Percentiles rank a stretch among this genome's conserved stretches.
Conservation (phyloP, 2,329 filamentous ascomycete genomes). For the Exophiala lecanii-corni region DNA sequence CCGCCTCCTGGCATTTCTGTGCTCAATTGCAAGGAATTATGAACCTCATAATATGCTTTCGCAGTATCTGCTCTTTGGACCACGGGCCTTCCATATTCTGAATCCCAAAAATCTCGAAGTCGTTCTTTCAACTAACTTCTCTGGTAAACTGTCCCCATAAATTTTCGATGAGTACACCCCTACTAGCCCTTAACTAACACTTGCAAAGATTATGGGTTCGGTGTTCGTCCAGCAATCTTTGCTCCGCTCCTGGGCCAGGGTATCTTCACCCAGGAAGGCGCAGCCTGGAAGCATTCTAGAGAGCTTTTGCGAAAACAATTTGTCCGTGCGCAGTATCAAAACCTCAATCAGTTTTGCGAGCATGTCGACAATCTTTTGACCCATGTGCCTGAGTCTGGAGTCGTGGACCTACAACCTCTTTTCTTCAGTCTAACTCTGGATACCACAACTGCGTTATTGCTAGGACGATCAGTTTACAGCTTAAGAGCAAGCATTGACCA, state of each 20-base stretch:
- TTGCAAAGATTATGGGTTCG: slow-evolving; percentile 23
- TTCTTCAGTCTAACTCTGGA: slow-evolving; percentile 49
- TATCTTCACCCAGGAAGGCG: slow-evolving; percentile 39
- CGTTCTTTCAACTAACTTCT: slow-evolving; percentile 29
- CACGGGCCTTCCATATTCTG: slow-evolving; percentile 25
- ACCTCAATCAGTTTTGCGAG: slow-evolving; percentile 31
- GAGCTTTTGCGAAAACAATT: slow-evolving; percentile 38
- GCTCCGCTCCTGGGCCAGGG: slow-evolving; percentile 34
- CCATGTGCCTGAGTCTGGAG: slow-evolving; percentile 12
- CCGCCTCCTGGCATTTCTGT: slow-evolving; percentile 28
- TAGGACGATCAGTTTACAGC: slow-evolving; percentile 14
- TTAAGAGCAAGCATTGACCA: slow-evolving; percentile 15
- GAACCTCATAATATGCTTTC: slow-evolving; percentile 30
- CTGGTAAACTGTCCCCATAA: slow-evolving; percentile 1
- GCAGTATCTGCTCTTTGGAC: slow-evolving; percentile 30
- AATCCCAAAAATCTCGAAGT: slow-evolving; percentile 31
- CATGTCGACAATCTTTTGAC: slow-evolving; percentile 23
- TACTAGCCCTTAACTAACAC: too few relatives aligned
- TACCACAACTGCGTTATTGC: slow-evolving; percentile 38
- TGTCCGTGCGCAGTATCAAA: slow-evolving; percentile 29
- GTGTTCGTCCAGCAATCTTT: slow-evolving; percentile 8
- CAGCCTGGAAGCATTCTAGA: slow-evolving; percentile 29
- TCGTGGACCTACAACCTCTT: slow-evolving; percentile 44
- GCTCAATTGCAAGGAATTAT: slow-evolving; percentile 30
- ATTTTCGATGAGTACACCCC: too few relatives aligned